These are phyloP conservation scores for Monosporascus ibericus DNA, from an alignment of 2,329 filamentous ascomycete species.

Conservation along the genomic window DNA sequence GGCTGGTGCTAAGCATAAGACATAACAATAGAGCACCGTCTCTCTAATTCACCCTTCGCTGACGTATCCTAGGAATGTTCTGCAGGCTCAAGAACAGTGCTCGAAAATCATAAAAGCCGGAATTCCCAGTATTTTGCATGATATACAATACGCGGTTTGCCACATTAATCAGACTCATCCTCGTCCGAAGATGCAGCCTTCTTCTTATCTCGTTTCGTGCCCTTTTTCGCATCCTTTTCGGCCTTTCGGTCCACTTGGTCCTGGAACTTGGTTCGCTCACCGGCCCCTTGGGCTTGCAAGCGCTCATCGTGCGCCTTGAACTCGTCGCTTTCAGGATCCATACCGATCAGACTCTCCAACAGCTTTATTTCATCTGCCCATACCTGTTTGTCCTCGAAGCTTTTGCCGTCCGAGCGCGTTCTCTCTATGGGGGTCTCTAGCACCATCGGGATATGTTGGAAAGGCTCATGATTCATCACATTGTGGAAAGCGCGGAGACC, in stretches of 20 bases:
- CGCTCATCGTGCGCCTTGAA: conserved; percentile 61
- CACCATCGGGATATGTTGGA: conserved; percentile 80
- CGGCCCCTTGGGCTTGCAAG: conserved; percentile 60
- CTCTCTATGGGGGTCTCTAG: conserved; percentile 91
- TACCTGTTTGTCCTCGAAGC: conserved; percentile 69
- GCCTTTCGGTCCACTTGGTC: conserved; percentile 73
- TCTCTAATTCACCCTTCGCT: too few relatives aligned
- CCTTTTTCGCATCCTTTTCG: conserved; percentile 49
- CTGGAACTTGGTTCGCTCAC: conserved; percentile 68
- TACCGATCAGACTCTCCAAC: conserved; percentile 79
- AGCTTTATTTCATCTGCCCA: conserved; percentile 96
- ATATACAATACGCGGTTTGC: conserved; percentile 1
- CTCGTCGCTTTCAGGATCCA: conserved; percentile 68
- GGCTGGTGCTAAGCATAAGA: too few relatives aligned
- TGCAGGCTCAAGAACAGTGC: not conserved
- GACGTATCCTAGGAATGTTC: too few relatives aligned
- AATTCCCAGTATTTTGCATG: not conserved
- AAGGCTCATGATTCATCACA: conserved; percentile 73
- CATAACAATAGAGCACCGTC: too few relatives aligned
- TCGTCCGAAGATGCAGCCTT: conserved; percentile 15
- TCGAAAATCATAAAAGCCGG: not conserved
- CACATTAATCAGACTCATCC: conserved; percentile 17
- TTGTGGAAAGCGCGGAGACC: conserved; percentile 87
- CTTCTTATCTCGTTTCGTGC: conserved; percentile 22
- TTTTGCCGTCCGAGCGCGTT: conserved; percentile 58